These are phyloP conservation scores for Phytophthora pinifolia DNA, from an alignment of 352 stramenopile species.

Conservation along the genomic window DNA sequence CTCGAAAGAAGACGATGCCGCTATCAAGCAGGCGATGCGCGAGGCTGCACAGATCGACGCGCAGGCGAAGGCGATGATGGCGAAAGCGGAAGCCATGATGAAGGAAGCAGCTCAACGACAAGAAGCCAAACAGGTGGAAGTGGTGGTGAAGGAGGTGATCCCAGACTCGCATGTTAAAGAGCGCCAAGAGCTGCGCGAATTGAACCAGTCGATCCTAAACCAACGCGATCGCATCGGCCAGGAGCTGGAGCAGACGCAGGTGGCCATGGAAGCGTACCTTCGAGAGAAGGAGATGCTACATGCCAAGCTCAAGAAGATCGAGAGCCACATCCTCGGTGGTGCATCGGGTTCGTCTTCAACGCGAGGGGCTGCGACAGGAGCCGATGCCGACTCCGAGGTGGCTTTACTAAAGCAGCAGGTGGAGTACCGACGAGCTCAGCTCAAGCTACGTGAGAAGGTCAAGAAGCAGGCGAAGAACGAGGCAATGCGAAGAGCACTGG, in stretches of 20 bases:
- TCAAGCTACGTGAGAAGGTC: slow-evolving; percentile 78
- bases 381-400: slow-evolving; percentile 61
- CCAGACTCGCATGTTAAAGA: slow-evolving; percentile 67
- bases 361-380: slow-evolving; percentile 4
- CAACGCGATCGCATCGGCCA: slow-evolving; percentile 74
- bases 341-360: slow-evolving; percentile 25
- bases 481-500: slow-evolving; percentile 51
- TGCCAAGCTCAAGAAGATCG: slow-evolving; percentile 76
- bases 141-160: slow-evolving; percentile 81
- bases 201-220: slow-evolving; percentile 66
- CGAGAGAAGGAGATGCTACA: slow-evolving; percentile 65
- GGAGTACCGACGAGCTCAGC: slow-evolving; percentile 73
- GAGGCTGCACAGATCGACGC: slow-evolving; percentile 59
- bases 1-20: slow-evolving; percentile 30
- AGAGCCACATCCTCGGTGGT: slow-evolving; percentile 74
- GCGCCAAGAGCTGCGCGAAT: slow-evolving; percentile 56
- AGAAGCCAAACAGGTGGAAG: slow-evolving; percentile 45
- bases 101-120: slow-evolving; percentile 49
- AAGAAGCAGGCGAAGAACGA: slow-evolving; percentile 71
- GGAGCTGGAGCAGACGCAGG: slow-evolving; percentile 70
- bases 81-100: slow-evolving; percentile 66
- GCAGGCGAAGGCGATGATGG: slow-evolving; percentile 79
- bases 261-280: slow-evolving; percentile 63
- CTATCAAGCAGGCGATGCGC: slow-evolving; percentile 43
- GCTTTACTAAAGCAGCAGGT: slow-evolving; percentile 80